Evolutionary conservation across 176 grass and related monocot genomes (phyloP), one percentile per base, ranked within the genome.

Genomic region (Puya raimondii): DNA sequence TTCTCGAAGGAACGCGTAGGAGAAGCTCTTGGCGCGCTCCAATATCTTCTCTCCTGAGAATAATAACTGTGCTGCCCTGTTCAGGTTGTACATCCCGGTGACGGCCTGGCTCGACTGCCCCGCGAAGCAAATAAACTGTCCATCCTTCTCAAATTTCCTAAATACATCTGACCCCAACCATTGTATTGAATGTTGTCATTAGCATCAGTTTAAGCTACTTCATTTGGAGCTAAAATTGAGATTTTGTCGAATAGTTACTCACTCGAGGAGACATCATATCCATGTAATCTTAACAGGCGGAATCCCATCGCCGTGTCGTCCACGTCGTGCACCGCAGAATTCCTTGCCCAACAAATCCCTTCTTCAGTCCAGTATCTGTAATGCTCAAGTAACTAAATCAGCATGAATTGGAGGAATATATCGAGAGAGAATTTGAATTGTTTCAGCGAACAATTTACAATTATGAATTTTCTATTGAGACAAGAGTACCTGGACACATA

Each of bases 81-180:
- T 90, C 11, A 99, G 76, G 66, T 99, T 99, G 70, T 99, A 99
- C 79, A 99, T 99, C 51, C 94, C 94, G 0, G 94, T 99, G 58
- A 99, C 76, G 0, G 89, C 94, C 68, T 99, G 89, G 72, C 79
- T 99, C 53, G 89, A 90, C 63, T 99, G 94, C 72, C 94, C 89
- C 2, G 81, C 77, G 22, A 93, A 99, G 66, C 89, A 92, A 70
- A 92, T 81, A 82, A 99, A 99, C 59, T 84, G 82, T 0, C 82
- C 94, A 20, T 90, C 89, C 72, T 88, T 99, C 89, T 93, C 89
- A 48, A 99, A 99, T 22, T 86, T 79, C 66, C 80, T 79, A 10
- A 99, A 93, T 74, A 90, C 84, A n/a, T 50, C 94, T 99, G 59
- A 42, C 5, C 4, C 33, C 70, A 75, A 23, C 10, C 15, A 15